phyloP scores from a whole-genome alignment of 106 monocot genomes.

The Dioscorea zingiberensis region DNA sequence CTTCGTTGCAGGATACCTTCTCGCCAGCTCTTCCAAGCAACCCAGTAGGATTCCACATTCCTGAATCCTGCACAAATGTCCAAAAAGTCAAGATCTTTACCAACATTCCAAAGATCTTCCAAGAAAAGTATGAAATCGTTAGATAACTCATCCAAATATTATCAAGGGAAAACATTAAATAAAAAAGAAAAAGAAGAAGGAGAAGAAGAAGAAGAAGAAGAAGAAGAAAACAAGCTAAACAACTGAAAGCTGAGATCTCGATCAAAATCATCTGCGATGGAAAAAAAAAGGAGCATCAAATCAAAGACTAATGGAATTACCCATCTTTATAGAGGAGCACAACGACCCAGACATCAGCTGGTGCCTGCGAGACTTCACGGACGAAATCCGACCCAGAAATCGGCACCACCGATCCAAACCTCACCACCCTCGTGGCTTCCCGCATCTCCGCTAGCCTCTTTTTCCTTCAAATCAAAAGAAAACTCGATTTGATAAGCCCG shows the following conservation, averaged over 20 bases:
- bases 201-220: too few species aligned
- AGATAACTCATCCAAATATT: too few species aligned
- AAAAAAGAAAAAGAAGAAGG: too few species aligned
- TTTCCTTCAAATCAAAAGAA: conserved; percentile 48
- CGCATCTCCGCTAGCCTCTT: conserved; percentile 74
- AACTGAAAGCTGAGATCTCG: neutral
- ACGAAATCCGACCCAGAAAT: conserved; percentile 65
- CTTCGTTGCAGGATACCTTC: conserved; percentile 79
- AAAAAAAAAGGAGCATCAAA: neutral
- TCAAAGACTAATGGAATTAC: conserved; percentile 13
- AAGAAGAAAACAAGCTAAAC: neutral
- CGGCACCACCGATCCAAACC: conserved; percentile 44
- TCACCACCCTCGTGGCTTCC: conserved; percentile 43
- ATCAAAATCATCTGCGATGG: neutral
- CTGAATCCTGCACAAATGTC: conserved; percentile 39
- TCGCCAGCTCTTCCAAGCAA: conserved; percentile 83
- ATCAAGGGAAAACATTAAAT: too few species aligned
- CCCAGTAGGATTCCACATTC: conserved; percentile 65
- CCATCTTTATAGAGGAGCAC: conserved; percentile 82
- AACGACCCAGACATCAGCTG: conserved; percentile 61
- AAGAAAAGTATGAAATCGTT: neutral
- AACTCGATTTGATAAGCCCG: neutral
- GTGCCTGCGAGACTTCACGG: conserved; percentile 63
- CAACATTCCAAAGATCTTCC: neutral
- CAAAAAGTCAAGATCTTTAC: neutral